A percentile compares a stretch with the other conserved stretches of the same genome.
Evolutionary conservation across 176 grass and related monocot genomes (phyloP).

Genomic region (Poa annua): DNA sequence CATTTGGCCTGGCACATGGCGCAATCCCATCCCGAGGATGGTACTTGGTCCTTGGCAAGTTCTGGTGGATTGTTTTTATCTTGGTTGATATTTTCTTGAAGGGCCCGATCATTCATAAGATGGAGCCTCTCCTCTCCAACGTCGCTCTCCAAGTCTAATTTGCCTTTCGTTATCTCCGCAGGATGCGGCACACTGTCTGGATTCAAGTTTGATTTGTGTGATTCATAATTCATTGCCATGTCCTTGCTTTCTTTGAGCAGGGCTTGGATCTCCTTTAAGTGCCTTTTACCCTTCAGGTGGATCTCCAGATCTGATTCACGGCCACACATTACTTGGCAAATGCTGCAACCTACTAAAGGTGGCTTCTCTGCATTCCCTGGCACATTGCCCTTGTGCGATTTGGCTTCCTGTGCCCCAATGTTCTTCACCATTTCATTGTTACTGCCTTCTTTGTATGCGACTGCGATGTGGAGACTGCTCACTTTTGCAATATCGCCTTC

Average conservation of each 20-base stretch:
- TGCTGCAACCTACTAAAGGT: constrained; percentile 12
- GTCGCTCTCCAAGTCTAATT: constrained; percentile 17
- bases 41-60: neutral
- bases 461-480: neutral
- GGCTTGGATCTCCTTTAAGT: neutral
- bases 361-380: neutral
- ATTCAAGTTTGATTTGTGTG: neutral
- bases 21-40: constrained; percentile 3
- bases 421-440: neutral
- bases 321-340: constrained; percentile 29
- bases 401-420: neutral
- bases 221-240: neutral
- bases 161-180: neutral
- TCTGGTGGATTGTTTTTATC: neutral
- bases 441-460: constrained; percentile 13
- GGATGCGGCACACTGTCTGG: neutral
- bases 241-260: neutral
- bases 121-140: constrained; percentile 4
- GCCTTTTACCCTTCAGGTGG: constrained; percentile 22
- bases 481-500: neutral
- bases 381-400: neutral
- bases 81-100: neutral
- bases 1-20: constrained; percentile 38
- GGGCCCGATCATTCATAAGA: constrained; percentile 4
- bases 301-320: constrained; percentile 1